Evolutionary conservation across 352 stramenopile species (phyloP), one percentile per base, ranked within the genome.

Genomic region (Globisporangium cystogenes): DNA sequence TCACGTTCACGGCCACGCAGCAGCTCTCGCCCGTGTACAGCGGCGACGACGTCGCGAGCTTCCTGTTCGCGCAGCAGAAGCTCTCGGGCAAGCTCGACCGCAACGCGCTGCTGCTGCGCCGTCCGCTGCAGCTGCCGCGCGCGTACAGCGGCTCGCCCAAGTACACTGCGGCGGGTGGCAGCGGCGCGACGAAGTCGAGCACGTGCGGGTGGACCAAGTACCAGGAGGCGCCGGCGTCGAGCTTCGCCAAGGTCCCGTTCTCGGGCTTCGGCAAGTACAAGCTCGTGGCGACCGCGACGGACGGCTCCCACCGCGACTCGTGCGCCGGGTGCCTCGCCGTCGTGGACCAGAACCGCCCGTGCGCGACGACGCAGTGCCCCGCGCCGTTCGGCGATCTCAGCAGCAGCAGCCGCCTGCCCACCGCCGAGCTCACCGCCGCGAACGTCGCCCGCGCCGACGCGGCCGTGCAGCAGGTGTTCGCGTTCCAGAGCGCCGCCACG

Each of bases 291-390:
- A 57, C 60, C 2, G 76, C 78, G 1, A 56, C 57, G 16, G 76
- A 86, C 50, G 76, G 73, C 46, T 64, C 53, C 8, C 61, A 44
- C 1, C 55, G 50, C 0, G 61, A 65, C 0, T 69, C 62, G 26
- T 86, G 74, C 48, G 31, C 51, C 1, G 78, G 72, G 2, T 90
- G 78, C 39, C 41, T 87, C 10, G 55, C 70, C 0, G 62, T 87
- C 16, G 59, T 81, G 10, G 78, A 86, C 51, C 51, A 71, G 4
- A 66, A 71, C 51, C 76, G 74, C 20, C 78, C 78, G 6, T 59
- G 51, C 23, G 55, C 57, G 15, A 83, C 70, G 1, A 70, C 63
- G 0, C 21, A 35, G 24, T 90, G 78, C 29, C 76, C 76, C 0
- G 27, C 33, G 5, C 59, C 55, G 16, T 83, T 85, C 48, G 55